Evolutionary conservation across 2,329 filamentous ascomycete genomes (phyloP), one percentile per base, ranked within the genome.

Genomic region (Cytospora chrysosperma): DNA sequence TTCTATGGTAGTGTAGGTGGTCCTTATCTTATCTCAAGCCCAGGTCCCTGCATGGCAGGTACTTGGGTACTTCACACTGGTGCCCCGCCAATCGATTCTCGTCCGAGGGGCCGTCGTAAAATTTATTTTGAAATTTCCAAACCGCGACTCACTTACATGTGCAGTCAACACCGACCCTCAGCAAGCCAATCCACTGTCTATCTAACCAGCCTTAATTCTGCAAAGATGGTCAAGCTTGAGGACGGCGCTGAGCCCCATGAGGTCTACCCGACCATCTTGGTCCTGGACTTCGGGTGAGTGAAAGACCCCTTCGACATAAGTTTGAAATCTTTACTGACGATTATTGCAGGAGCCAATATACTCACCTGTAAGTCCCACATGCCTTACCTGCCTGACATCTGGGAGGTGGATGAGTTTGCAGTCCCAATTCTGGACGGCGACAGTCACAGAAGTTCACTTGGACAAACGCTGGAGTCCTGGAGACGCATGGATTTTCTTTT

Each of bases 271-370:
- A 91, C 89, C 68, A 88, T 92, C 70, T 79, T 92, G 68, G 86
- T 88, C 68, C 79, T 91, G 70, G 88, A 91, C 75, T 91, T 91
- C 73, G 88, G 78, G 59, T 88, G 59, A 61, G 85, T 27, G 88
- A 91, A 76, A n/a, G n/a, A 89, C 88, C 12, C 93, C 17, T n/a
- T 32, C 37, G 34, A 24, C 21, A 40, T 19, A 8, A 12, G 9
- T 30, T 21, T 0, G 4, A 21, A 3, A 12, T 6, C 40, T 30
- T 47, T 51, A 56, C 57, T 64, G 43, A 61, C 28, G 3, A 27
- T 30, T 30, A 28, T 55, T 17, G 55, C 12, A 66, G 64, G 32
- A 66, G 64, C 55, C 64, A 66, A 32, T 63, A 66, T 50, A 66
- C 64, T 37, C 61, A 66, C 61, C 61, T 66, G 64, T 66, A n/a